Evolutionary conservation across 2,329 filamentous ascomycete species (phyloP), one percentile per base, ranked within the genome.

Genomic region (Fusarium duplospermum): DNA sequence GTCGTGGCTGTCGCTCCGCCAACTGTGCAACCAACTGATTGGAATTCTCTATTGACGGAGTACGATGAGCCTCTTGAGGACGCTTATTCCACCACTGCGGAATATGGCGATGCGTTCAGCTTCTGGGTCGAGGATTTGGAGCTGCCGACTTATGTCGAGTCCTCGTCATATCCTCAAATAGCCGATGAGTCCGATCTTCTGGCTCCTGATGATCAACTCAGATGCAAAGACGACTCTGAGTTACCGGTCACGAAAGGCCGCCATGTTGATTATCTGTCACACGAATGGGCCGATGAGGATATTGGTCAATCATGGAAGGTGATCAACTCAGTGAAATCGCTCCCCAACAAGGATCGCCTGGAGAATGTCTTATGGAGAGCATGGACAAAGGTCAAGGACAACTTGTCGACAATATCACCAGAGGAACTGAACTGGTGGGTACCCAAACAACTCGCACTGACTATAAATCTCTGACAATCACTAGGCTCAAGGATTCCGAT

Each of bases 401-500:
- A 54, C 4, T 33, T 54, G 27, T 29, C 50, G 20, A 54, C 24
- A 14, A 29, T 54, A 14, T 2, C 27, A 5, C 27, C 50, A 1
- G 50, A 54, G 18, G 50, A 54, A 14, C 5, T 54, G 13, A 54
- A 54, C 24, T 54, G 50, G 50, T 54, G 13, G 29, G 50, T 31
- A 54, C 6, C n/a, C 18, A 20, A 33, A 10, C 27, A 54, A 47
- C 22, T 33, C 10, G 0, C 5, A 0, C 27, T 54, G 3, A n/a
- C 18, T 54, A 0, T 31, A 14, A 3, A 54, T 33, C 6, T 13
- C 50, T 54, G 2, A 54, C 18, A 33, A 33, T 54, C 2, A 14
- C 24, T 54, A 54, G 50, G 50, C 27, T 54, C 18, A 54, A 54
- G 50, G 50, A 54, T n/a, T 54, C 18, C 13, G 27, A 54, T 20